Evolutionary conservation across 257 asterid species (phyloP).

Genomic region (Paraleonurus japonicus): DNA sequence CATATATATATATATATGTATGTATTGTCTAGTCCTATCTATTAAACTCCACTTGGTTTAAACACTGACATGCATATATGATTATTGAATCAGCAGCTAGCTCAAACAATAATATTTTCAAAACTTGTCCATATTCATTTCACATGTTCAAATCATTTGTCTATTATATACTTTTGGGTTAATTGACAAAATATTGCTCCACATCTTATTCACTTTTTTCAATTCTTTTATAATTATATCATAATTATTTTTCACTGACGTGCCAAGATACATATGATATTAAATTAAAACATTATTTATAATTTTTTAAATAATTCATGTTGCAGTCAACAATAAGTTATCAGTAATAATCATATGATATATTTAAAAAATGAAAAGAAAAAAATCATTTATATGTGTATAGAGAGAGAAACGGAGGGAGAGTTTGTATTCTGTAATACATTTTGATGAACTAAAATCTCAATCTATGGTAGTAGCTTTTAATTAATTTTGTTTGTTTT

Average conservation of each 20-base stretch:
- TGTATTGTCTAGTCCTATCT: neutral
- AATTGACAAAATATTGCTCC: neutral
- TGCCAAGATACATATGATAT: no score
- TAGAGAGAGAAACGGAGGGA: neutral
- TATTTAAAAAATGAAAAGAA: no score
- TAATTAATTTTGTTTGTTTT: conserved; percentile 5
- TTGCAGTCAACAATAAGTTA: no score
- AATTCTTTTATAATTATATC: neutral
- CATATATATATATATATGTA: neutral
- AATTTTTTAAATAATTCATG: no score
- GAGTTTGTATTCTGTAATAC: neutral
- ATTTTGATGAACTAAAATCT: conserved; percentile 19
- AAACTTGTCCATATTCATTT: conserved; percentile 42
- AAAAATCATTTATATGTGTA: no score
- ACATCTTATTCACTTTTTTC: no score
- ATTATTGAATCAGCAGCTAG: conserved; percentile 27
- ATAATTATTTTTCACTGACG: no score
- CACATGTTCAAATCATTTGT: conserved; percentile 30
- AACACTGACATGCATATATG: conserved; percentile 20
- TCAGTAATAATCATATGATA: no score
- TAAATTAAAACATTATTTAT: no score
- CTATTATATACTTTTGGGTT: conserved; percentile 5
- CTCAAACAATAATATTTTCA: conserved; percentile 16
- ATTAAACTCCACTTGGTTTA: conserved; percentile 47
- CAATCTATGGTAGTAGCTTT: neutral